A percentile compares a stretch with the other conserved stretches of the same genome.
Conservation (phyloP, 2,329 filamentous ascomycete genomes). For the Akanthomyces dipterigenus region DNA sequence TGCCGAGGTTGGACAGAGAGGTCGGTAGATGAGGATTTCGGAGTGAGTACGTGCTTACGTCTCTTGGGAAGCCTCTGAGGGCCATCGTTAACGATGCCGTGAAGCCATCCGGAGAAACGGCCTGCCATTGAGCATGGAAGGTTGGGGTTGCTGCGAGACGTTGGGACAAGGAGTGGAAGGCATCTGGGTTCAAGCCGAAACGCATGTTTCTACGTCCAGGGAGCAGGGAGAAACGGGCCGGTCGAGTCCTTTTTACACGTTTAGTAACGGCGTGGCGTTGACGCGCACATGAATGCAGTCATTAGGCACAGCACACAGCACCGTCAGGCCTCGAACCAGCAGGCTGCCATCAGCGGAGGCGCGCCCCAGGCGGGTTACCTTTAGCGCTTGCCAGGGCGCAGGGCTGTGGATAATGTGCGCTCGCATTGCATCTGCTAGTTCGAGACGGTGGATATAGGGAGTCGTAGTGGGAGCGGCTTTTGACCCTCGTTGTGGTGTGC, state of each 20-base stretch:
- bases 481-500: background rate
- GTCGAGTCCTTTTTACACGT: slow-evolving; percentile 7
- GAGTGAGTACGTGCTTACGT: background rate
- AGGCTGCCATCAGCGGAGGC: background rate
- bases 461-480: background rate
- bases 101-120: slow-evolving; percentile 4
- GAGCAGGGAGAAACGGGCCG: background rate
- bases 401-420: background rate
- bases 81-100: slow-evolving; percentile 8
- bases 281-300: background rate
- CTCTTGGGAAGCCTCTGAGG: background rate
- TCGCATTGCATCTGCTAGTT: background rate
- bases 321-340: background rate
- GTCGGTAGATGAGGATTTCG: background rate
- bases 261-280: background rate
- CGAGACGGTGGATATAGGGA: background rate
- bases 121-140: background rate
- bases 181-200: background rate
- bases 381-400: background rate
- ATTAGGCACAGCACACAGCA: background rate
- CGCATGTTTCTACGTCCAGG: background rate
- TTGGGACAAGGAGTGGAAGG: background rate
- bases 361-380: background rate
- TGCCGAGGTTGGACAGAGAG: background rate
- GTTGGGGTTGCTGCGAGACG: background rate